Conservation (phyloP, 2,329 filamentous ascomycete species). For the Coniochaeta pulveracea region DNA sequence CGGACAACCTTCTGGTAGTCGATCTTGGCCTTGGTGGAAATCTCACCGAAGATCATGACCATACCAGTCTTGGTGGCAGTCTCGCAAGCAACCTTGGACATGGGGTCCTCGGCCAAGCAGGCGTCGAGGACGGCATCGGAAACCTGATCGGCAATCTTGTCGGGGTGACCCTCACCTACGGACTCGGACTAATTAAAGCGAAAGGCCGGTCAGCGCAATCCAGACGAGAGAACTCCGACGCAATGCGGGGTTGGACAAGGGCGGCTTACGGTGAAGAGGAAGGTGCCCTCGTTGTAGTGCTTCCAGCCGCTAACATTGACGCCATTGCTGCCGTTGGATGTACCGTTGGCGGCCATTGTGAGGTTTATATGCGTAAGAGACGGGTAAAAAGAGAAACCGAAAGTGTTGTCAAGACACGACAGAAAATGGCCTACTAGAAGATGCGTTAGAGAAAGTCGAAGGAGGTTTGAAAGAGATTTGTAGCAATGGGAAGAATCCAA, state of each 20-base stretch:
- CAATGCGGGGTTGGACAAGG: not conserved
- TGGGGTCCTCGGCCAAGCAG: slow-evolving; percentile 84
- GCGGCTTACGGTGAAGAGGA: slow-evolving; percentile 65
- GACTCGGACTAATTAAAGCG: slow-evolving; percentile 61
- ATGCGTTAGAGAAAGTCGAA: not conserved
- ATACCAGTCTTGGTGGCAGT: slow-evolving; percentile 99
- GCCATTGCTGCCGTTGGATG: slow-evolving; percentile 28
- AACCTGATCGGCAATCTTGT: slow-evolving; percentile 98
- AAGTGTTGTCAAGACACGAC: slow-evolving; percentile 11
- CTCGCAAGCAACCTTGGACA: slow-evolving; percentile 99
- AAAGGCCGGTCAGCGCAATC: slow-evolving; percentile 10
- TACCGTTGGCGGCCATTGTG: slow-evolving; percentile 49
- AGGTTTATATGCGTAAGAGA: too few relatives aligned
- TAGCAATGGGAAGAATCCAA: not conserved
- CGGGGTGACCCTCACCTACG: slow-evolving; percentile 82
- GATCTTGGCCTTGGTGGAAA: slow-evolving; percentile 88
- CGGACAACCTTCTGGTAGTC: slow-evolving; percentile 99
- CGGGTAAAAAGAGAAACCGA: slow-evolving; percentile 5
- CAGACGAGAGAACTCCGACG: not conserved
- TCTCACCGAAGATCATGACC: slow-evolving; percentile 99
- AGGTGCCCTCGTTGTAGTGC: slow-evolving; percentile 55
- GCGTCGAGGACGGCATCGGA: slow-evolving; percentile 98
- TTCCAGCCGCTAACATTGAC: slow-evolving; percentile 24
- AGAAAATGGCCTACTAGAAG: slow-evolving; percentile 12
- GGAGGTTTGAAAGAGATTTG: not conserved